Conservation (phyloP, 345 rosid species). For the Barbarea vulgaris region DNA sequence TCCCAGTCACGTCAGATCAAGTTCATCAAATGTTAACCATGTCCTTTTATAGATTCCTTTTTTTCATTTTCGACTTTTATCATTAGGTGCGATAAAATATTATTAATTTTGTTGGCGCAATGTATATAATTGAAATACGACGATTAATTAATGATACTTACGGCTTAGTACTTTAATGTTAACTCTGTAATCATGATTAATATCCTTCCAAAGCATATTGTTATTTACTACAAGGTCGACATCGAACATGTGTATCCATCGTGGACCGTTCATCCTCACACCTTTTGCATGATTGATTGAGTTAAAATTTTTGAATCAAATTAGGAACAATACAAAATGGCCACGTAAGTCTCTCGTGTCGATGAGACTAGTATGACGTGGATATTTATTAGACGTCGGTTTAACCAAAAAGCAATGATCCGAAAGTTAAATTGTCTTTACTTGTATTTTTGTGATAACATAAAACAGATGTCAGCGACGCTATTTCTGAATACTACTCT, state of each 20-base stretch:
- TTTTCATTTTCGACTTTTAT: slow-evolving; percentile 13
- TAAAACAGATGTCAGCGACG: neutral
- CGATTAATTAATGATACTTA: neutral
- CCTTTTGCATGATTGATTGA: slow-evolving; percentile 35
- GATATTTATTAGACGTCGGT: neutral
- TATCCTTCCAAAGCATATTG: slow-evolving; percentile 2
- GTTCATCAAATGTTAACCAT: slow-evolving; percentile 1
- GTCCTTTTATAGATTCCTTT: slow-evolving; percentile 15
- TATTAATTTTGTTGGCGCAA: slow-evolving; percentile 11
- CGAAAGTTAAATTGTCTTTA: neutral
- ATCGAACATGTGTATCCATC: slow-evolving; percentile 29
- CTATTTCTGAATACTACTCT: neutral
- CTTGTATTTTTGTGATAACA: neutral
- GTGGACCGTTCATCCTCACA: slow-evolving; percentile 17
- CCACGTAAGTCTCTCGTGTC: slow-evolving; percentile 42
- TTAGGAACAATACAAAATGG: neutral
- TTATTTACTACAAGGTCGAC: slow-evolving; percentile 15
- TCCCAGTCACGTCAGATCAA: slow-evolving; percentile 19
- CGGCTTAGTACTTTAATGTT: neutral
- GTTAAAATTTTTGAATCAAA: neutral
- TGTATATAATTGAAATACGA: neutral
- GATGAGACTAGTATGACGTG: slow-evolving; percentile 21
- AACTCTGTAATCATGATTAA: slow-evolving; percentile 19
- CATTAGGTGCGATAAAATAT: slow-evolving; percentile 1
- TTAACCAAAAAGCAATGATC: slow-evolving; percentile 13